Conservation (phyloP, 2,329 filamentous ascomycete species). For the Phaeosphaeria sp. region DNA sequence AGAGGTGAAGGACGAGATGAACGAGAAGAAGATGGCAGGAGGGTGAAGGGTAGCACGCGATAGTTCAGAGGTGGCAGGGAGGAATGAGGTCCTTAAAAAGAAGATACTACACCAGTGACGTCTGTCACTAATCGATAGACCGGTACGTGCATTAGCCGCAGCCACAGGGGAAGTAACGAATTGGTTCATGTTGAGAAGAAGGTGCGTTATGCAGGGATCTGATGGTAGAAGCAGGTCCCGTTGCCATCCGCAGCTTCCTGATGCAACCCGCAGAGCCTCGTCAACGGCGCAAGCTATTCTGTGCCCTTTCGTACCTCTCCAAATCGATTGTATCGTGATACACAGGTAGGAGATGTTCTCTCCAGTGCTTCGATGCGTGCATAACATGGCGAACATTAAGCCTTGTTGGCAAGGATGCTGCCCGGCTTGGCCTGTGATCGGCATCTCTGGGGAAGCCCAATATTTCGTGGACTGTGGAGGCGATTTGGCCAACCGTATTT, state of each 20-base stretch:
- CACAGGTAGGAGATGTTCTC: neutral
- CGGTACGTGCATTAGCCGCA: slow-evolving; percentile 23
- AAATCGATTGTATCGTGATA: neutral
- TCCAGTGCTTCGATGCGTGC: neutral
- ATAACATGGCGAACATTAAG: neutral
- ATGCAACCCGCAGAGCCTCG: neutral
- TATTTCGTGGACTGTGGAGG: neutral
- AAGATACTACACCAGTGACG: slow-evolving; percentile 28
- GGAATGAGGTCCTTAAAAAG: slow-evolving; percentile 9
- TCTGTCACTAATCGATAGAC: slow-evolving; percentile 18
- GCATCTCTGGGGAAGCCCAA: neutral
- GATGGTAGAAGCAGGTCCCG: slow-evolving; percentile 5
- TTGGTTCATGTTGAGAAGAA: slow-evolving; percentile 16
- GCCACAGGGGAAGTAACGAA: slow-evolving; percentile 22
- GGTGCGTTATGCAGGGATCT: slow-evolving; percentile 19
- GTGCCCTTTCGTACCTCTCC: neutral
- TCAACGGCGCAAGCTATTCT: neutral
- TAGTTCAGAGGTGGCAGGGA: slow-evolving; percentile 3
- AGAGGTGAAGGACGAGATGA: neutral
- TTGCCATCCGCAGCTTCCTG: slow-evolving; percentile 14
- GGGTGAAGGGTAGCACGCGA: slow-evolving; percentile 5
- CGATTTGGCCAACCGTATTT: neutral
- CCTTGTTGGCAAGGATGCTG: neutral
- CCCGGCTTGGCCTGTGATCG: neutral
- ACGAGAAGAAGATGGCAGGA: slow-evolving; percentile 8